Conservation (phyloP, 2,329 filamentous ascomycete species). For the Ascochyta koolunga region DNA sequence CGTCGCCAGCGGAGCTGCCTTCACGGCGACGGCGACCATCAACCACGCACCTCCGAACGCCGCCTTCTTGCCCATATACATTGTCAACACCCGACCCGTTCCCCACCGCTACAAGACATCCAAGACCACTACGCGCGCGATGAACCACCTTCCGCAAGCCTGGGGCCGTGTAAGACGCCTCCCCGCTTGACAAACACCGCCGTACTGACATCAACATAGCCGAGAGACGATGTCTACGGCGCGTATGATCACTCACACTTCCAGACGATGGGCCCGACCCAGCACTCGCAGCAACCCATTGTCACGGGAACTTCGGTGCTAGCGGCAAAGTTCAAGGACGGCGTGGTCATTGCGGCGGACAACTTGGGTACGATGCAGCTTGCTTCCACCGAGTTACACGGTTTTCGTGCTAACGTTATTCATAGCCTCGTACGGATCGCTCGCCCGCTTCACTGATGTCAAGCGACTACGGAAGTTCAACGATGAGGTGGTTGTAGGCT, state of each 20-base stretch:
- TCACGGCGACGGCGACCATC: slow-evolving; percentile 14
- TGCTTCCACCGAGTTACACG: background rate
- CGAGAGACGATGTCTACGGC: slow-evolving; percentile 96
- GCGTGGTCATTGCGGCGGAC: slow-evolving; percentile 95
- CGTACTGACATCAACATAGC: slow-evolving; percentile 61
- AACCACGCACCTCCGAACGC: slow-evolving; percentile 29
- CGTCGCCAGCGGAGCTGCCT: slow-evolving; percentile 40
- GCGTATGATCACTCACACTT: slow-evolving; percentile 89
- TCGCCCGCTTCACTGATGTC: slow-evolving; percentile 92
- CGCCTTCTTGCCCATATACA: slow-evolving; percentile 7
- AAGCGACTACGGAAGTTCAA: slow-evolving; percentile 93
- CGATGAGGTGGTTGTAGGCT: slow-evolving; percentile 82
- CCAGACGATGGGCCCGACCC: slow-evolving; percentile 67
- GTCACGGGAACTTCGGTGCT: slow-evolving; percentile 97
- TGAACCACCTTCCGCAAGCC: slow-evolving; percentile 70
- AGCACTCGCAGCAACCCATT: slow-evolving; percentile 89
- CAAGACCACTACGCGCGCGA: slow-evolving; percentile 42
- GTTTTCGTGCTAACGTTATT: slow-evolving; percentile 15
- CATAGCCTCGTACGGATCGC: slow-evolving; percentile 92
- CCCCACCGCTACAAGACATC: background rate
- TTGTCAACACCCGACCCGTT: background rate
- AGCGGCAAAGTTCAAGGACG: slow-evolving; percentile 93
- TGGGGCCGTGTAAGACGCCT: slow-evolving; percentile 65
- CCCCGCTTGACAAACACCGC: slow-evolving; percentile 14
- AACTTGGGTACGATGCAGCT: slow-evolving; percentile 74